Percentiles rank a stretch among this genome's conserved stretches.
These are phyloP conservation scores for Kuraishia molischiana DNA, from an alignment of 805 yeast species.

Conservation along the genomic window DNA sequence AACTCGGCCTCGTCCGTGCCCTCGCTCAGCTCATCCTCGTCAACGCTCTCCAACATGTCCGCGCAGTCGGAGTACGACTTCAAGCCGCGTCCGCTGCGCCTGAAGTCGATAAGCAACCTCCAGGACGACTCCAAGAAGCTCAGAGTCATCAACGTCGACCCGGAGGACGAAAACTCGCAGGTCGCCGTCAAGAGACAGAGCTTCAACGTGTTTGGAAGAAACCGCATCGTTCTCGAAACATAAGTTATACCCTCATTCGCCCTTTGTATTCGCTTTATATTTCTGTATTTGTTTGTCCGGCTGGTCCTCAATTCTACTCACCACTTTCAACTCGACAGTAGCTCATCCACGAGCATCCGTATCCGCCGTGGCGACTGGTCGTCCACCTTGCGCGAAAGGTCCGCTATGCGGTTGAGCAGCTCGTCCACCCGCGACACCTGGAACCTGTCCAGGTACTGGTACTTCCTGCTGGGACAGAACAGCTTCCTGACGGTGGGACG, in stretches of 20 bases:
- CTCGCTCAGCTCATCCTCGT: conserved; percentile 20
- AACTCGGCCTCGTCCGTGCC: conserved; percentile 26
- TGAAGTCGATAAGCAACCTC: conserved; percentile 2
- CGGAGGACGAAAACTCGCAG: background rate
- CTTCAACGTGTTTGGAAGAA: background rate
- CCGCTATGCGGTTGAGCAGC: conserved; percentile 1
- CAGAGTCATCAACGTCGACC: conserved; percentile 1
- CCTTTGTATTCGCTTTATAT: too few species aligned
- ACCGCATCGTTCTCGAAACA: background rate
- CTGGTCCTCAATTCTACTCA: background rate
- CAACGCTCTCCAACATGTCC: conserved; percentile 19
- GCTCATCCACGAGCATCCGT: background rate
- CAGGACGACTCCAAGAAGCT: background rate
- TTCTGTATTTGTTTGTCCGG: background rate
- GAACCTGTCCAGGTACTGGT: background rate
- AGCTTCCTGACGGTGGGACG: background rate
- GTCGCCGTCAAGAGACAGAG: background rate
- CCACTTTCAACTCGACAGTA: too few species aligned
- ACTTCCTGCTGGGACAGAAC: background rate
- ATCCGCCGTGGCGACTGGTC: background rate
- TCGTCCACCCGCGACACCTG: background rate
- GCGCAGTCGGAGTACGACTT: conserved; percentile 9
- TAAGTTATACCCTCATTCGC: background rate
- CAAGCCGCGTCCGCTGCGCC: conserved; percentile 11
- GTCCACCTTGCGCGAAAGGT: background rate